Conservation (phyloP, 2,329 filamentous ascomycete genomes). For the Talaromyces atroroseus region DNA sequence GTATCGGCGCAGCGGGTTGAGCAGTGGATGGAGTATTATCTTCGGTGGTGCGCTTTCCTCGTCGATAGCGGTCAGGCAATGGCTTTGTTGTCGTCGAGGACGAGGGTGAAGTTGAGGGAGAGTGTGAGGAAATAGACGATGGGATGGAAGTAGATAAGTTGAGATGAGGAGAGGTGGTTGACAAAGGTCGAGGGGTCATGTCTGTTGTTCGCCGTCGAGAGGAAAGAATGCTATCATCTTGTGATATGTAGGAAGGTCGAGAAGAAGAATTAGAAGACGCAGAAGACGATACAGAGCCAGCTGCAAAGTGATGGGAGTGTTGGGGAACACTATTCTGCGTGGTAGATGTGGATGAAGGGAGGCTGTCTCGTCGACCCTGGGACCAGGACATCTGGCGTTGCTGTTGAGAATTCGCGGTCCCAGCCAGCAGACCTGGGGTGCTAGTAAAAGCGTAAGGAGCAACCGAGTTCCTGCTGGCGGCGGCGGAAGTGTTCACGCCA, state of each 20-base stretch:
- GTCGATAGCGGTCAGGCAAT: conserved; percentile 78
- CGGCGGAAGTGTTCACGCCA: conserved; percentile 28
- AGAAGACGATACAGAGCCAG: conserved; percentile 51
- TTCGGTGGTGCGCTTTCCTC: conserved; percentile 53
- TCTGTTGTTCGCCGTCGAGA: conserved; percentile 35
- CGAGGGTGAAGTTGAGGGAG: background rate
- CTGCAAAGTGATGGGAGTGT: conserved; percentile 43
- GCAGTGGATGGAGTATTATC: conserved; percentile 27
- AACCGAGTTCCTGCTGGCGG: conserved; percentile 54
- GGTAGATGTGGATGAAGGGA: conserved; percentile 32
- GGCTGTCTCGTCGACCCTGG: conserved; percentile 9
- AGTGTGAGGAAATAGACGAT: background rate
- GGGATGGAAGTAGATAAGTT: conserved; percentile 24
- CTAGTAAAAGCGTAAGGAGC: conserved; percentile 72
- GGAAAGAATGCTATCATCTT: conserved; percentile 46
- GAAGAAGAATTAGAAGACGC: conserved; percentile 46
- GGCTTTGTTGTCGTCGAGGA: conserved; percentile 55
- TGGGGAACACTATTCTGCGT: conserved; percentile 44
- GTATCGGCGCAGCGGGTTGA: conserved; percentile 12
- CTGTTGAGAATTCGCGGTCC: conserved; percentile 40
- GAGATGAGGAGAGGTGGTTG: conserved; percentile 50
- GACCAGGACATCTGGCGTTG: conserved; percentile 49
- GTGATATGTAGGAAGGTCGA: conserved; percentile 37
- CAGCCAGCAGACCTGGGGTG: conserved; percentile 59
- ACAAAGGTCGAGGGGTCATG: conserved; percentile 36